Base-by-base conservation (phyloP, 2,329 filamentous ascomycete genomes). In the Tricladium varicosporioides region DNA sequence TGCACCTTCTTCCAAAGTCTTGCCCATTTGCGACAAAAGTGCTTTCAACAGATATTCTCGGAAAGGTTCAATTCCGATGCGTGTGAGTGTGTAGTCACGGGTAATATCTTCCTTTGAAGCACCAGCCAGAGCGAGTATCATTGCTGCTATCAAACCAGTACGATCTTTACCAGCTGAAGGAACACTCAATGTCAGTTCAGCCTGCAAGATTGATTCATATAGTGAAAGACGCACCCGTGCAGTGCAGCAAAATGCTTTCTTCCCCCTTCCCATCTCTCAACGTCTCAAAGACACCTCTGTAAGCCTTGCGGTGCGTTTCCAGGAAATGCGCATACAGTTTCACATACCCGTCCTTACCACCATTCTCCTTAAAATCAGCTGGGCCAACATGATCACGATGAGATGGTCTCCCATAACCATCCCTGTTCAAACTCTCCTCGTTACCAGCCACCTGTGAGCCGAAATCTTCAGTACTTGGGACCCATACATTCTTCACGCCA, bases 41-140 rank as follows among this genome's bases (percentile, higher is more conserved):
- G 76, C 77, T 4, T 68, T 64, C 11, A 80, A 59, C 5, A 84
- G 75, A 61, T 74, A 72, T 57, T 77, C 74, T 16, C 80, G 77
- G 5, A 76, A 78, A 22, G 76, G 75, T 68, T 83, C 81, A 0
- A 73, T 75, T 31, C 80, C 80, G 59, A 84, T 74, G 27, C 81
- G 75, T 9, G 80, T 82, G 27, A 84, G 72, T 68, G 82, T 71
- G 70, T 78, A 84, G 70, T 84, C 81, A 45, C 77, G 69, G 16
- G 70, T 64, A 33, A 80, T 70, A 11, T 67, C 70, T 19, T 80
- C 74, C 10, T 70, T 62, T 4, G 73, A 60, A 19, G 76, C 75
- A 31, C 79, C 80, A 1, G 78, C 78, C 13, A 83, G 73, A n/a
- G 70, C 71, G 54, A 80, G 72, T n/a, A 84, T 69, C 5, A 84